phyloP scores from a whole-genome alignment of 768 basidiomycete species.

The Tylopilus cervinicoccineus region DNA sequence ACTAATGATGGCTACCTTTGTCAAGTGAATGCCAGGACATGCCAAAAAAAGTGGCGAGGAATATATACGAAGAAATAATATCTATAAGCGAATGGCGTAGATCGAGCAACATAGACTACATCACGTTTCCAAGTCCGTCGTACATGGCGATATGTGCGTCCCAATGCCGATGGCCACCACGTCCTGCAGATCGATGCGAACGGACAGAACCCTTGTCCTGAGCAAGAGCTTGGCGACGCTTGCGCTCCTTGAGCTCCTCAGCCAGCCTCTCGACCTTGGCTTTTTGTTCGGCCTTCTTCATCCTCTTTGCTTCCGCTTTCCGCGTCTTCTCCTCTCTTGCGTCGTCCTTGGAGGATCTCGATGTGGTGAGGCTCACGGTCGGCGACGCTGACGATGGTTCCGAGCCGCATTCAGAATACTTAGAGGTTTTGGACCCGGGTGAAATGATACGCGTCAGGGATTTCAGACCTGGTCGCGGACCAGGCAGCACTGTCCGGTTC shows the following conservation, averaged over 20 bases:
- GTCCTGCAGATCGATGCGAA: constrained; percentile 24
- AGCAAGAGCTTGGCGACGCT: constrained; percentile 29
- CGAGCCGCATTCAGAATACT: constrained; percentile 1
- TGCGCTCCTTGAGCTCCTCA: constrained; percentile 39
- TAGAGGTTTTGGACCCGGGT: constrained; percentile 17
- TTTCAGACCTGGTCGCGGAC: constrained; percentile 10
- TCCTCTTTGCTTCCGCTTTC: constrained; percentile 41
- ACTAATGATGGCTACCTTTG: constrained; percentile 23
- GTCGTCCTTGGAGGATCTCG: constrained; percentile 20
- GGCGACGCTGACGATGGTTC: constrained; percentile 16
- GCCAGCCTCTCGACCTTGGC: constrained; percentile 41
- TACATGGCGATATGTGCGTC: constrained; percentile 31
- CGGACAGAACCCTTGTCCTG: constrained; percentile 30
- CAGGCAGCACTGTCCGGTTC: background rate
- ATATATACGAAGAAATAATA: constrained; percentile 15
- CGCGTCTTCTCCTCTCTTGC: constrained; percentile 39
- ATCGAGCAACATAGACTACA: constrained; percentile 22
- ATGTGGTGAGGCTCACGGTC: constrained; percentile 10
- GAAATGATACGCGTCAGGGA: constrained; percentile 29
- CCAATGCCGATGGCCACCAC: constrained; percentile 17
- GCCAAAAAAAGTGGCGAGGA: constrained; percentile 9
- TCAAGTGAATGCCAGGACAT: constrained; percentile 10
- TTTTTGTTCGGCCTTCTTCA: constrained; percentile 40
- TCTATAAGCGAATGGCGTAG: constrained; percentile 13
- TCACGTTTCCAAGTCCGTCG: constrained; percentile 23